Base-by-base conservation (phyloP, 306 rosid species). In the Benincasa hispida region DNA sequence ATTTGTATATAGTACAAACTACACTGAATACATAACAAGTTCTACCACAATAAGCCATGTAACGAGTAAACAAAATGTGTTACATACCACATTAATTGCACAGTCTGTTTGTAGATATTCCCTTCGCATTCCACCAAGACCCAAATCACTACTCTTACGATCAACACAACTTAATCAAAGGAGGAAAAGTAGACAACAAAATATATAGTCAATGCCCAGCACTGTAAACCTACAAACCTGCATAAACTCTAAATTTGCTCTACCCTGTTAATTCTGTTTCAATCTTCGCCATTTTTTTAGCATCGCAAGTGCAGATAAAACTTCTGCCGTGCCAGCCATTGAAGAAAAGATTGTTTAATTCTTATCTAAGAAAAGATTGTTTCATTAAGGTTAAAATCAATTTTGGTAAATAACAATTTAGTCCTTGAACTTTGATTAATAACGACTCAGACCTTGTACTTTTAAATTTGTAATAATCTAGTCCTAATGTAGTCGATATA, bases 121-220 rank as follows among this genome's bases (percentile, higher is more conserved):
- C 81, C 97, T 87, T 47, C 86, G 79, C 65, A 63, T 19, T 86
- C 97, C 98, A 32, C 85, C 88, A 48, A 94, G 84, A 55, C 98
- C 97, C 88, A 94, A 84, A 83, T 91, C 98, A 79, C 97, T 91
- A 80, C 96, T 94, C 85, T 90, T 89, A 4, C 98, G 95, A 68
- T 94, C 97, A 67, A 94, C 91, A 50, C 95, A 90, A 78, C 98
- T 94, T 50, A 18, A 76, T 67, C 34, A 19, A 69, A 0, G 72
- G 55, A 82, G 27, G 25, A 76, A 48, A 4, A 22, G 77, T 60
- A 42, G 24, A 70, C 19, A 35, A 55, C 15, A 19, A 56, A n/a
- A n/a, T 21, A 53, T 30, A 18, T 6, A 4, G 66, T 18, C 15
- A 78, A 18, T 4, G 15, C 5, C 60, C 21, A 27, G 9, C 39